Conservation (phyloP, 106 monocot genomes). For the Hemerocallis citrina region DNA sequence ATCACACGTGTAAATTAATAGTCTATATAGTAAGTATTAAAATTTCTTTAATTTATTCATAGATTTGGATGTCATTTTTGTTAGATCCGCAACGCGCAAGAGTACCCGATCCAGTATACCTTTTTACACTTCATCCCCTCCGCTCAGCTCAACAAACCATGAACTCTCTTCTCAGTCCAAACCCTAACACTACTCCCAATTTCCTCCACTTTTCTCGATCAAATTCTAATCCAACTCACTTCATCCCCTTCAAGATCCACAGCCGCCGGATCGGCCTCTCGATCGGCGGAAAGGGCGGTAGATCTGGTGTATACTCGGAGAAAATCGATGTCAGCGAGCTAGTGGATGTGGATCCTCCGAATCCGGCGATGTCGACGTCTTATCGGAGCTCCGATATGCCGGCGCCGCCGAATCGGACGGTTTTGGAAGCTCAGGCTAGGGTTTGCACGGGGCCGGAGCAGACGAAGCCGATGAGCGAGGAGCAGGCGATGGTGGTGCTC, state of each 20-base stretch:
- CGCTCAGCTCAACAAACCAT: too few species aligned
- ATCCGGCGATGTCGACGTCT: constrained; percentile 56
- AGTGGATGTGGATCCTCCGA: constrained; percentile 20
- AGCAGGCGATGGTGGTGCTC: constrained; percentile 71
- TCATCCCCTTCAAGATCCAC: not conserved
- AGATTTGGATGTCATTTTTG: too few species aligned
- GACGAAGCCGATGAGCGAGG: constrained; percentile 77
- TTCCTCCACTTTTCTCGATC: not conserved
- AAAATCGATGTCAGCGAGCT: constrained; percentile 24
- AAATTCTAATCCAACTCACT: not conserved
- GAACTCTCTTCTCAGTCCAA: constrained; percentile 17
- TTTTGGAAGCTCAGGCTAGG: constrained; percentile 78
- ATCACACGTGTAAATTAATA: too few species aligned
- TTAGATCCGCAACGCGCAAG: too few species aligned
- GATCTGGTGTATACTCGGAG: constrained; percentile 12
- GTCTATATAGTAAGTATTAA: too few species aligned
- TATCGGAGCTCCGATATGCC: constrained; percentile 47
- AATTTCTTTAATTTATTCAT: too few species aligned
- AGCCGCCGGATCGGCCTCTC: constrained; percentile 1
- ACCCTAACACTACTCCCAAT: constrained; percentile 20
- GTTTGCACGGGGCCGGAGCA: constrained; percentile 95
- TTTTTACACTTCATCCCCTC: too few species aligned
- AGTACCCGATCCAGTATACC: too few species aligned
- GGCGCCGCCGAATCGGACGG: constrained; percentile 70
- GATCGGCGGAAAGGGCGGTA: not conserved